Percentiles rank a stretch among this genome's conserved stretches.
Evolutionary conservation across 805 yeast genomes (phyloP).

Genomic region (Starmerella sp.): DNA sequence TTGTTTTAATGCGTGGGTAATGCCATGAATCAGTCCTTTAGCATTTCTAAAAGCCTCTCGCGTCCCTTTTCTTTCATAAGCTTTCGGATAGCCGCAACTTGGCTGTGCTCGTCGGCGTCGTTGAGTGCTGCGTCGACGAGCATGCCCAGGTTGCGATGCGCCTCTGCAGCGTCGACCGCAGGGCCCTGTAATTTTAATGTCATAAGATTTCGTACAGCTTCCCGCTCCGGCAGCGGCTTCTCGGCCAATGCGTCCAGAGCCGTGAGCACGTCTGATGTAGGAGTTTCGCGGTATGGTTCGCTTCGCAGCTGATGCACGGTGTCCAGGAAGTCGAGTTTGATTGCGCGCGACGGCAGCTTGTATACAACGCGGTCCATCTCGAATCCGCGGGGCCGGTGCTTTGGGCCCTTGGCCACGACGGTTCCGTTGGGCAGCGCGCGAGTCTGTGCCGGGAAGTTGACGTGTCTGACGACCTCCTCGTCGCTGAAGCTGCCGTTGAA

Average conservation of each 20-base stretch:
- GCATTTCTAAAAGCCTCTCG: conserved; percentile 49
- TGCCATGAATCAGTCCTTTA: conserved; percentile 23
- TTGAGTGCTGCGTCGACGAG: conserved; percentile 28
- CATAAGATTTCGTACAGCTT: conserved; percentile 31
- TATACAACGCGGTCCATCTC: conserved; percentile 40
- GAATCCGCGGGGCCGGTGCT: conserved; percentile 21
- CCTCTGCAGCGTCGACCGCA: conserved; percentile 28
- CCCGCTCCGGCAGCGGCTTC: conserved; percentile 22
- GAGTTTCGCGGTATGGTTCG: conserved; percentile 28
- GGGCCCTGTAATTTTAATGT: conserved; percentile 28
- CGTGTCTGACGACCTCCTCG: conserved; percentile 8
- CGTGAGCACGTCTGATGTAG: conserved; percentile 30
- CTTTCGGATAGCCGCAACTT: conserved; percentile 41
- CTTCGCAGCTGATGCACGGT: conserved; percentile 34
- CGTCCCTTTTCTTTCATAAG: conserved; percentile 61
- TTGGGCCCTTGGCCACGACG: neutral
- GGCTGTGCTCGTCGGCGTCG: conserved; percentile 35
- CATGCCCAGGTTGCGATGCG: conserved; percentile 22
- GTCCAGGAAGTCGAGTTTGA: conserved; percentile 56
- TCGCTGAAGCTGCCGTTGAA: conserved; percentile 27
- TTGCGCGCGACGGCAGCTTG: conserved; percentile 55
- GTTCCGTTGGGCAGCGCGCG: conserved; percentile 5
- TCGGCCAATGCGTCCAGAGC: conserved; percentile 29
- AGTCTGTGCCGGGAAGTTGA: conserved; percentile 7
- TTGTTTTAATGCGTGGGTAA: neutral